Evolutionary conservation across 305 asterid genomes (phyloP).

Genomic region (Fraxinus greggii): DNA sequence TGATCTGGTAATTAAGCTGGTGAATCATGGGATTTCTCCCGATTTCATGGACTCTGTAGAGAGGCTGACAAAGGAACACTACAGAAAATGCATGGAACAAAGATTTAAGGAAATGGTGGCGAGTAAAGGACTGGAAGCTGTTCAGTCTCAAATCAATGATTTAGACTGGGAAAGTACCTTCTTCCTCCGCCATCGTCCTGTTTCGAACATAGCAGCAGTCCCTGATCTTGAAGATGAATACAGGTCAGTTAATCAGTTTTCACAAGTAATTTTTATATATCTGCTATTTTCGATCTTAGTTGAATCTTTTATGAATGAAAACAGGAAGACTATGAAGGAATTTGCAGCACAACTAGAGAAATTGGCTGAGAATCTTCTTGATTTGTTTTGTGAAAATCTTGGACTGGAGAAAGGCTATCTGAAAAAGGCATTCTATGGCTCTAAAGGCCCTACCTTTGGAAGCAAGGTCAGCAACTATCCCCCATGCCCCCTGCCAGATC

Average conservation of each 20-base stretch:
- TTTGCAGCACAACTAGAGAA: slow-evolving; percentile 55
- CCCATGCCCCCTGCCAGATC: slow-evolving; percentile 61
- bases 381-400: slow-evolving; percentile 65
- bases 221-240: slow-evolving; percentile 60
- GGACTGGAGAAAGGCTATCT: slow-evolving; percentile 61
- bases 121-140: slow-evolving; percentile 68
- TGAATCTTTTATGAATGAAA: not conserved
- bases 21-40: slow-evolving; percentile 71
- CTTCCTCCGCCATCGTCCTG: slow-evolving; percentile 69
- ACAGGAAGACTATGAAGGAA: slow-evolving; percentile 54
- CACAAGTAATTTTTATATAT: not conserved
- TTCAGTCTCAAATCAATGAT: slow-evolving; percentile 46
- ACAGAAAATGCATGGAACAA: slow-evolving; percentile 69
- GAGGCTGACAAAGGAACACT: slow-evolving; percentile 74
- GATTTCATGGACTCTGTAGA: slow-evolving; percentile 84
- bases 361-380: slow-evolving; percentile 56
- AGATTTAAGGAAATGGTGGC: slow-evolving; percentile 81
- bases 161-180: slow-evolving; percentile 85
- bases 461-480: slow-evolving; percentile 71
- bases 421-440: slow-evolving; percentile 54
- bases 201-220: slow-evolving; percentile 51
- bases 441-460: slow-evolving; percentile 58
- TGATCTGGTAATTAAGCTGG: slow-evolving; percentile 34
- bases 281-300: slow-evolving; percentile 3
- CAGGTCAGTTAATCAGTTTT: slow-evolving; percentile 30